Conservation (phyloP, 805 yeast genomes). For the Pichia nanzhaoensis region DNA sequence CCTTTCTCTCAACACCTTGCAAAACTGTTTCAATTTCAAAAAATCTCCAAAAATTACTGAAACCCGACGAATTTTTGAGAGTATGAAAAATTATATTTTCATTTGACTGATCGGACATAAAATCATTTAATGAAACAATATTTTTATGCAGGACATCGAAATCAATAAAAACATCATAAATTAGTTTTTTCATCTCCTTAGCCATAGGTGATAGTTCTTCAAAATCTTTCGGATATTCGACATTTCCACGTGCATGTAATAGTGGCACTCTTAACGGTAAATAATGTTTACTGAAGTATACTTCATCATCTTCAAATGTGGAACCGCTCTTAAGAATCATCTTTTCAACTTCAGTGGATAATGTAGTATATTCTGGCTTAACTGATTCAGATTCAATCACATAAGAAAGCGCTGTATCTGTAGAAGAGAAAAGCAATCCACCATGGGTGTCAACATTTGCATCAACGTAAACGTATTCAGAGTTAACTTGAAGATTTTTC, state of each 20-base stretch:
- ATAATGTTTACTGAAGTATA: constrained; percentile 18
- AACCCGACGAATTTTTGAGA: constrained; percentile 16
- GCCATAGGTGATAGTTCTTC: constrained; percentile 14
- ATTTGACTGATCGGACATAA: constrained; percentile 22
- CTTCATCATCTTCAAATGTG: constrained; percentile 23
- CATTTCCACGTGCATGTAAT: constrained; percentile 17
- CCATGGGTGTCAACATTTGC: background rate
- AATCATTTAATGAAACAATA: constrained; percentile 15
- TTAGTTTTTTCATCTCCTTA: constrained; percentile 23
- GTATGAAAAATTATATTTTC: constrained; percentile 19
- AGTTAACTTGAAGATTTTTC: background rate
- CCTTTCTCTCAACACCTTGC: constrained; percentile 8
- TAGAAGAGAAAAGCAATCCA: background rate
- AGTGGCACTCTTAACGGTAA: constrained; percentile 22
- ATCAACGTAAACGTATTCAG: background rate
- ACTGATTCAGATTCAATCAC: background rate
- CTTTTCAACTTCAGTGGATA: constrained; percentile 4
- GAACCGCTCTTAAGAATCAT: background rate
- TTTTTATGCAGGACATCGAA: constrained; percentile 23
- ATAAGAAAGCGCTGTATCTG: background rate
- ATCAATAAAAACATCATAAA: constrained; percentile 28
- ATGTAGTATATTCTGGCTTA: constrained; percentile 3
- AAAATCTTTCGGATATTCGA: constrained; percentile 20
- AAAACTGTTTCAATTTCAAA: constrained; percentile 22
- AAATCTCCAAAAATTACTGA: constrained; percentile 28